Conservation (phyloP, 495 filamentous ascomycete species). For the Lichenothelia convexa region DNA sequence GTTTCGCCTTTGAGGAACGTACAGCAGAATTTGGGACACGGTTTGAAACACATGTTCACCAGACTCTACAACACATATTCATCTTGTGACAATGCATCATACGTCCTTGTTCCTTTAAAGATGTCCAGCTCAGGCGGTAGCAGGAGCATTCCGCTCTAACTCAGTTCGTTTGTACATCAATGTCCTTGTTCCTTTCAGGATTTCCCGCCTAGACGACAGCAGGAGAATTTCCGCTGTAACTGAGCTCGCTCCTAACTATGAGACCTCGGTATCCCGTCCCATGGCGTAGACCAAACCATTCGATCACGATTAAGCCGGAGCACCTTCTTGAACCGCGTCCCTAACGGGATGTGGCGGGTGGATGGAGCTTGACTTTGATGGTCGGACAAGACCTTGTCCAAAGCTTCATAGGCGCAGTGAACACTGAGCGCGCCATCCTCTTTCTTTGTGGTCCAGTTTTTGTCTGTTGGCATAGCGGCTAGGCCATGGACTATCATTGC, state of each 20-base stretch:
- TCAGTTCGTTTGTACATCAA: no score
- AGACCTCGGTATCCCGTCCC: constrained; percentile 35
- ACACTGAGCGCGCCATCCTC: no score
- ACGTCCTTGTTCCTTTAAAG: not conserved
- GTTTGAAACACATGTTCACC: not conserved
- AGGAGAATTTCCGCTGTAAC: constrained; percentile 30
- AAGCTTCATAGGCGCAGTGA: no score
- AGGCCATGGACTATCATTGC: no score
- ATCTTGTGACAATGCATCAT: not conserved
- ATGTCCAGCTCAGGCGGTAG: not conserved
- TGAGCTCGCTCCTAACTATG: constrained; percentile 24
- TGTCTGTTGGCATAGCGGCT: no score
- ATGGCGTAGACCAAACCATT: constrained; percentile 33
- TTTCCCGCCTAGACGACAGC: constrained; percentile 36
- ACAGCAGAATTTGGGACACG: not conserved
- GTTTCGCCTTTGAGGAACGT: no score
- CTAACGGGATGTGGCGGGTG: constrained; percentile 64
- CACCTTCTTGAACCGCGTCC: constrained; percentile 54
- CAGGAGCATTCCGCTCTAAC: not conserved
- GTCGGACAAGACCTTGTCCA: no score
- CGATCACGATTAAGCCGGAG: constrained; percentile 96
- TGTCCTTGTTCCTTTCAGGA: no score
- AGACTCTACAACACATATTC: not conserved
- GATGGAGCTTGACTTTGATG: constrained; percentile 85
- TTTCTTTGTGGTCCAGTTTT: no score